Base-by-base conservation (phyloP, 2,329 filamentous ascomycete species). In the Penicillium concentricum region DNA sequence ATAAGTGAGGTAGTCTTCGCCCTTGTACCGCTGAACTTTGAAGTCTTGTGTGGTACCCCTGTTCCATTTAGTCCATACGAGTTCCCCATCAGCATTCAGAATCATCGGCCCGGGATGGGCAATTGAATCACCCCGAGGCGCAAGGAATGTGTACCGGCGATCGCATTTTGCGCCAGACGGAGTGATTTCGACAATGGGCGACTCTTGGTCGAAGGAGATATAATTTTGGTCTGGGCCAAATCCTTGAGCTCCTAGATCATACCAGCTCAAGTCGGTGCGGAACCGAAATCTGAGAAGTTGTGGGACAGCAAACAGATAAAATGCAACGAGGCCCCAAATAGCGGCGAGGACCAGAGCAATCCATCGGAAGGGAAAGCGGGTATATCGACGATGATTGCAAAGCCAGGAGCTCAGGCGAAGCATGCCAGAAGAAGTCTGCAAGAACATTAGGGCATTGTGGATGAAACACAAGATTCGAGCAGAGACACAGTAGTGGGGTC, bases 1-100 rank as follows among this genome's bases (percentile, higher is more conserved):
- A 59, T 79, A 81, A 0, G 78, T 80, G 52, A 81, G 59, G 62
- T 78, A 80, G 22, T 73, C 62, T 57, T 79, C 61, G 10, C 74
- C 77, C 53, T 71, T 72, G 57, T 78, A 81, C 18, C 66, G 62
- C 65, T 81, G 79, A 1, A 79, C 74, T 61, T 76, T 75, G 15
- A 80, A 70, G 57, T 80, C 79, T 62, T 81, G 79, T 2, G 76
- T 74, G 52, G 78, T 72, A 5, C 67, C 69, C 35, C 65, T 71
- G 28, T 71, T 68, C 52, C 69, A 51, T 57, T 73, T 58, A 51
- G 67, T 65, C 65, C 72, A 66, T 48, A 74, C 54, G 28, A 72
- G 44, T 56, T 74, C 57, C 13, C 72, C 60, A 43, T 59, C 26
- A 28, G 67, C 55, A 51, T 70, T 62, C 58, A 73, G 63, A 5